A percentile compares a stretch with the other conserved stretches of the same genome.
These are phyloP conservation scores for Aspergillus tubingensis DNA, from an alignment of 2,329 filamentous ascomycete genomes.

Conservation along the genomic window DNA sequence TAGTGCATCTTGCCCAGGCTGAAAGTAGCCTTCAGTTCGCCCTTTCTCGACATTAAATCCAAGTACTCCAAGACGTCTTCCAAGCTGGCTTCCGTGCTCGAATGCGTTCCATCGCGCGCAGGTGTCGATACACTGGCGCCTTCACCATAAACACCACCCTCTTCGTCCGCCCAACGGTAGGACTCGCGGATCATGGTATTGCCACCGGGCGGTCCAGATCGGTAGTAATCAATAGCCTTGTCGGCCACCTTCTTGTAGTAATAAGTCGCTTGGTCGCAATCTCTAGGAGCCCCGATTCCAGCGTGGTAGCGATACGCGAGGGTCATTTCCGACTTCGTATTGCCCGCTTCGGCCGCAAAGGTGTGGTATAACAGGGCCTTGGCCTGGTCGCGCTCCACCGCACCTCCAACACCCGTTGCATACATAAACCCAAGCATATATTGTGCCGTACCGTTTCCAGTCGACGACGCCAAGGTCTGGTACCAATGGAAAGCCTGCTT, in stretches of 20 bases:
- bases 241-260: constrained; percentile 95
- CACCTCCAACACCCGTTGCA: constrained; percentile 83
- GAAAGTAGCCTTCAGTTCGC: constrained; percentile 83
- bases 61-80: constrained; percentile 95
- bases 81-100: constrained; percentile 80
- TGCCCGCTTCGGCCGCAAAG: constrained; percentile 81
- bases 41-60: constrained; percentile 85
- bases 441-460: constrained; percentile 89
- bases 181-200: constrained; percentile 74
- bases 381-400: constrained; percentile 82
- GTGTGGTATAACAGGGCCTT: constrained; percentile 92
- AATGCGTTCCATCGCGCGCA: constrained; percentile 69
- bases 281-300: constrained; percentile 81
- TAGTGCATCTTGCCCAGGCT: constrained; percentile 85
- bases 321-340: constrained; percentile 89
- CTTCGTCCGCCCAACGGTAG: constrained; percentile 84
- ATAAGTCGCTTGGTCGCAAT: constrained; percentile 79
- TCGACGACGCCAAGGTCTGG: constrained; percentile 69
- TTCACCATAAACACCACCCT: constrained; percentile 91
- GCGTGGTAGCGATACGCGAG: constrained; percentile 81
- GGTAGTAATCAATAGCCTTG: constrained; percentile 84
- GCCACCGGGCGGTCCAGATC: constrained; percentile 87
- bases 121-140: constrained; percentile 87
- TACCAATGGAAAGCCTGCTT: constrained; percentile 79
- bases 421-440: constrained; percentile 97